phyloP scores from a whole-genome alignment of 23 red algal genomes.

The Gracilaria caudata region DNA sequence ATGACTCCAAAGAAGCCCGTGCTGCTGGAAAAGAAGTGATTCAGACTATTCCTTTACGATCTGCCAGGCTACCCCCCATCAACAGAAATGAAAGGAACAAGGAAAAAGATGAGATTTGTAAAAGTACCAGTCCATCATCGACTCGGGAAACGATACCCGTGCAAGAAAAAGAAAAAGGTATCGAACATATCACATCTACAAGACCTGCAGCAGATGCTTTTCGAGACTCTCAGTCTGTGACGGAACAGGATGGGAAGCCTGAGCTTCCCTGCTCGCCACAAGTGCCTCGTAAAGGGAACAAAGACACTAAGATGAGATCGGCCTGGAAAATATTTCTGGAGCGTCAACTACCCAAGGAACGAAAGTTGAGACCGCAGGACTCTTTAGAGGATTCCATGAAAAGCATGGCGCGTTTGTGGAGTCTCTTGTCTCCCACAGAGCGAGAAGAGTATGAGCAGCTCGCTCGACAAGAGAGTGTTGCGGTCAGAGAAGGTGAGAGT shows the following conservation, averaged over 20 bases:
- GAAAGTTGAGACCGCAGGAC: slow-evolving; percentile 64
- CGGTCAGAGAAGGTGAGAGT: background rate
- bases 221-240: background rate
- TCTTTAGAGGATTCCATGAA: slow-evolving; percentile 50
- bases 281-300: background rate
- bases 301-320: slow-evolving; percentile 36
- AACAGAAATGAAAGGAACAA: background rate
- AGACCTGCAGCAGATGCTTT: background rate
- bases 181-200: background rate
- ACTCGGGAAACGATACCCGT: too few species aligned
- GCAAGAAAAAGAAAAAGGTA: background rate
- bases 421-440: slow-evolving; percentile 28
- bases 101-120: background rate
- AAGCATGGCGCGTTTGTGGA: slow-evolving; percentile 76
- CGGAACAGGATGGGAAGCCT: background rate
- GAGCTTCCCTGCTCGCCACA: background rate
- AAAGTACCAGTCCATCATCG: background rate
- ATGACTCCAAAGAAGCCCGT: background rate
- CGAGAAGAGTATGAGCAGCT: slow-evolving; percentile 53
- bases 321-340: slow-evolving; percentile 76
- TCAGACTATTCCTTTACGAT: slow-evolving; percentile 31
- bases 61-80: slow-evolving; percentile 27
- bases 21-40: background rate
- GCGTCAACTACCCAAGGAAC: slow-evolving; percentile 66
- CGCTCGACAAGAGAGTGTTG: background rate